Conservation (phyloP, 1,284 basidiomycete species). For the Xerocomus amazonicus region DNA sequence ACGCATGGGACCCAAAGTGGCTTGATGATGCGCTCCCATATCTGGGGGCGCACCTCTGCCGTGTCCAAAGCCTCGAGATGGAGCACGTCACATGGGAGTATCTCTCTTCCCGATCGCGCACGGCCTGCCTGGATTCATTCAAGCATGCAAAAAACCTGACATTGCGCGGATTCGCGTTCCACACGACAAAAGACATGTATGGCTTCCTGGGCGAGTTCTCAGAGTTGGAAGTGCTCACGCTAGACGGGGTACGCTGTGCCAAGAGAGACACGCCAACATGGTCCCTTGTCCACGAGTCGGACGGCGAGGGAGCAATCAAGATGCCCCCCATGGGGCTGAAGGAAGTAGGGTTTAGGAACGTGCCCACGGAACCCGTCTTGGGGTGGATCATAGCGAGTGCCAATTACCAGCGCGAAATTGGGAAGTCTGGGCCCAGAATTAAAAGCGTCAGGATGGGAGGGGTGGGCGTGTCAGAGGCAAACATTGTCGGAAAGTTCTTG, state of each 20-base stretch:
- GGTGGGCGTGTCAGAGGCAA: constrained; percentile 26
- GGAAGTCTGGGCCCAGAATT: constrained; percentile 11
- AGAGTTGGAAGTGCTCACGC: constrained; percentile 26
- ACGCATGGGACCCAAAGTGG: constrained; percentile 34
- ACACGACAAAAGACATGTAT: constrained; percentile 29
- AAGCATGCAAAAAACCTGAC: constrained; percentile 18
- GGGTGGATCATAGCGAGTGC: constrained; percentile 28
- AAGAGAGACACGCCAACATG: constrained; percentile 15
- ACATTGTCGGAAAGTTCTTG: constrained; percentile 26
- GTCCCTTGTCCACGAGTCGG: constrained; percentile 3
- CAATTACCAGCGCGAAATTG: constrained; percentile 9
- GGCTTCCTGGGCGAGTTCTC: constrained; percentile 27
- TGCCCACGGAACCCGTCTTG: constrained; percentile 22
- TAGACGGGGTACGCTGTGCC: constrained; percentile 29
- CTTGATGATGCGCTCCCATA: constrained; percentile 29
- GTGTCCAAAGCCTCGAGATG: constrained; percentile 25
- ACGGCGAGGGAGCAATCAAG: constrained; percentile 11
- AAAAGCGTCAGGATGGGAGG: constrained; percentile 30
- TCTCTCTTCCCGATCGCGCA: constrained; percentile 29
- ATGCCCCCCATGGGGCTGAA: constrained; percentile 21
- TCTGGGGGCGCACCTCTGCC: constrained; percentile 18
- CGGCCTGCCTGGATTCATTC: constrained; percentile 27
- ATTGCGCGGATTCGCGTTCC: constrained; percentile 28
- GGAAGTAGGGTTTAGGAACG: constrained; percentile 28
- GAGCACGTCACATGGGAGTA: constrained; percentile 34